These are phyloP conservation scores for Colletotrichum musicola DNA, from an alignment of 2,329 filamentous ascomycete genomes.

Conservation along the genomic window DNA sequence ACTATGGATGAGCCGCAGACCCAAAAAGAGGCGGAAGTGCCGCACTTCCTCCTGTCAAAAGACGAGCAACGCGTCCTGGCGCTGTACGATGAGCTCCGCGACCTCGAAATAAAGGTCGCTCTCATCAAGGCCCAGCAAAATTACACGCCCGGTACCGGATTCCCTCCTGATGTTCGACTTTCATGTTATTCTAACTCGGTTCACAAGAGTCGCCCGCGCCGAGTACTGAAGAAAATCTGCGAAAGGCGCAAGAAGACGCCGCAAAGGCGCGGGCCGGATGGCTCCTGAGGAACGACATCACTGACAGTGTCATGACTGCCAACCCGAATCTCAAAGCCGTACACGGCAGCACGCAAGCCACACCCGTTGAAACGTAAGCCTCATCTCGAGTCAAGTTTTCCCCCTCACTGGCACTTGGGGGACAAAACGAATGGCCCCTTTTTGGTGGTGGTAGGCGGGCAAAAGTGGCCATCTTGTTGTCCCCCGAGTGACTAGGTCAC, in stretches of 20 bases:
- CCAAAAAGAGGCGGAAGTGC: constrained; percentile 49
- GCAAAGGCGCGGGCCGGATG: constrained; percentile 79
- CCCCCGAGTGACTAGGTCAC: too few species aligned
- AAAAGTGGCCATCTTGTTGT: too few species aligned
- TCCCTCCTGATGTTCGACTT: too few species aligned
- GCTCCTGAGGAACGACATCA: constrained; percentile 76
- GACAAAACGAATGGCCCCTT: too few species aligned
- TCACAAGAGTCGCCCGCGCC: constrained; percentile 6
- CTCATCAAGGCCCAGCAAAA: constrained; percentile 68
- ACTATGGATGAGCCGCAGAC: constrained; percentile 45
- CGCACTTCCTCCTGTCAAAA: constrained; percentile 69
- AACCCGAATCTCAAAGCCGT: constrained; percentile 84
- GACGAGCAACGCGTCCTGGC: constrained; percentile 75
- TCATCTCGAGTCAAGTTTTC: neutral
- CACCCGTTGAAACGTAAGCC: constrained; percentile 75
- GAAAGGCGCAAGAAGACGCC: constrained; percentile 73
- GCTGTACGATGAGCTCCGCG: constrained; percentile 78
- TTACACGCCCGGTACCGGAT: constrained; percentile 49
- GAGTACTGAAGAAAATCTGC: constrained; percentile 47
- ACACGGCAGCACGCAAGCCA: constrained; percentile 74
- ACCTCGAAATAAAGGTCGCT: constrained; percentile 79
- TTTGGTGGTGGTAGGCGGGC: too few species aligned
- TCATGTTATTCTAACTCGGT: neutral
- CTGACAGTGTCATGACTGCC: constrained; percentile 76
- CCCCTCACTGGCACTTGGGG: neutral